Evolutionary conservation across 306 rosid species (phyloP), one percentile per base, ranked within the genome.

Genomic region (Medicago lupulina): DNA sequence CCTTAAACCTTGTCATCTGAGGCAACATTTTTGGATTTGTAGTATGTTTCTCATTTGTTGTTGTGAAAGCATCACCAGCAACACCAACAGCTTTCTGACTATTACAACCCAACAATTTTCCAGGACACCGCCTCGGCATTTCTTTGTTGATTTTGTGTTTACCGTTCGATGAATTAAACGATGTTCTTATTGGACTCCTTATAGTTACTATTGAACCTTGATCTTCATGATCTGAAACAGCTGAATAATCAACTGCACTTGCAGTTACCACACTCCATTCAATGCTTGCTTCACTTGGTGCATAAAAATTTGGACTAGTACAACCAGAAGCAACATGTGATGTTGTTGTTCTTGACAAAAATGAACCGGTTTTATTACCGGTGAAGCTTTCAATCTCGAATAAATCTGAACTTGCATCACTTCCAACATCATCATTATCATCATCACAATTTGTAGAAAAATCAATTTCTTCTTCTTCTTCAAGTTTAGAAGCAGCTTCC

Each of bases 241-340:
- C 61, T 11, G 98, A 87, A 80, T 80, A 84, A 59, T 94, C 98
- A 11, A 89, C 91, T 17, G 89, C 97, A 75, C 98, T 96, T 18
- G 97, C 93, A 9, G 99, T 96, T 71, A 77, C 85, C 71, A 96
- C 97, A 79, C 98, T 92, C 99, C 99, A 92, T 23, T 90, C 97
- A 36, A 96, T 96, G 88, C 99, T 92, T 4, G 88, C 96, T 76
- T 96, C 99, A 54, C 98, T 96, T 17, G 99, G 99, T 36, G 98
- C 96, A 79, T 95, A 95, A 70, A 88, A 84, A 44, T 76, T 88
- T 8, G 93, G 97, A 51, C 96, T 91, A 58, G 73, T 79, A 71
- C 89, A 83, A 60, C 85, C 88, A 4, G 89, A 83, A 21, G 81
- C 60, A 17, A 74, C 82, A 68, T 87, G 86, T 5, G 93, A 88